These are phyloP conservation scores for Vitis hybrid DNA, from an alignment of 177 flowering plant species.

Conservation along the genomic window DNA sequence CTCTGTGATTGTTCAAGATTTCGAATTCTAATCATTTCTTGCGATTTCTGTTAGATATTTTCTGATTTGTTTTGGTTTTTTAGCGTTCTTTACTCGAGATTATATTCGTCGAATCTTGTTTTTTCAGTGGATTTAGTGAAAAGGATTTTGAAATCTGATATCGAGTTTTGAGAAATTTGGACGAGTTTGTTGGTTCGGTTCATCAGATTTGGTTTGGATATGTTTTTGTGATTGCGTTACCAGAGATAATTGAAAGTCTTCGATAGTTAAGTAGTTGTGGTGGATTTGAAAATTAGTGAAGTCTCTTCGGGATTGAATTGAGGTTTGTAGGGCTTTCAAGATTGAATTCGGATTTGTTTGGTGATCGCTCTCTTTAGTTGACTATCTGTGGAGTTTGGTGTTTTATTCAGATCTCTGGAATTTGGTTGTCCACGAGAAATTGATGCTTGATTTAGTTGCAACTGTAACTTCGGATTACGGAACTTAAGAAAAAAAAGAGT, in stretches of 20 bases:
- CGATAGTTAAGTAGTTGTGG: neutral
- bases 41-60: neutral
- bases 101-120: too few species aligned
- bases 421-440: neutral
- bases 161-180: too few species aligned
- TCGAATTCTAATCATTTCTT: neutral
- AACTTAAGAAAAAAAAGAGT: neutral
- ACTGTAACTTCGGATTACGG: neutral
- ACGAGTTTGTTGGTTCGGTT: too few species aligned
- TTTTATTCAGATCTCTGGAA: neutral
- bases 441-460: neutral
- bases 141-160: too few species aligned
- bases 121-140: too few species aligned
- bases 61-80: neutral
- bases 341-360: neutral
- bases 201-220: too few species aligned
- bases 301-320: neutral
- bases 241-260: neutral
- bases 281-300: neutral
- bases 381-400: neutral
- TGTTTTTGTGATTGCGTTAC: neutral
- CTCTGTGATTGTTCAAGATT: neutral
- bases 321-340: neutral
- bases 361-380: neutral
- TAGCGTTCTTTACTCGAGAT: neutral